Evolutionary conservation across 352 stramenopile genomes (phyloP).

Genomic region (Pseudoperonospora humuli): DNA sequence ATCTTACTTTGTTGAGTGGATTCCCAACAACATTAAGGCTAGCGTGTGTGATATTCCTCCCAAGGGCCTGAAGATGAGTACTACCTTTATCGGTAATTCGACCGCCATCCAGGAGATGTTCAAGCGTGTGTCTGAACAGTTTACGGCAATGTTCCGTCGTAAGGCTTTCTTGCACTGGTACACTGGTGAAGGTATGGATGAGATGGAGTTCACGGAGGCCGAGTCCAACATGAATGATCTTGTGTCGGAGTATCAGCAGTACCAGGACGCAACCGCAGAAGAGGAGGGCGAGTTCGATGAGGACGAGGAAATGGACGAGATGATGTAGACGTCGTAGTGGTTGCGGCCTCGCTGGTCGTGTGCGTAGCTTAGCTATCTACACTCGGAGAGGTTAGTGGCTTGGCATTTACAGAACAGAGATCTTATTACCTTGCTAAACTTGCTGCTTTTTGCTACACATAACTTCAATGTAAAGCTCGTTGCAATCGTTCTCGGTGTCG

Average conservation of each 20-base stretch:
- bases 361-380: slow-evolving; percentile 62
- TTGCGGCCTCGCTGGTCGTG: slow-evolving; percentile 35
- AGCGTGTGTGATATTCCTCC: slow-evolving; percentile 99
- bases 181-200: slow-evolving; percentile 99
- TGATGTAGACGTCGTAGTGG: slow-evolving; percentile 74
- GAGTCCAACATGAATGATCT: slow-evolving; percentile 99
- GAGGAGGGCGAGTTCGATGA: slow-evolving; percentile 97
- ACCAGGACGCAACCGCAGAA: slow-evolving; percentile 99
- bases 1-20: slow-evolving; percentile 99
- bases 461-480: slow-evolving; percentile 7
- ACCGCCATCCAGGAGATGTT: slow-evolving; percentile 99
- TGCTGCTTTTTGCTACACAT: slow-evolving; percentile 13
- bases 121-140: slow-evolving; percentile 99
- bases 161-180: slow-evolving; percentile 99
- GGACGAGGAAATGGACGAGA: slow-evolving; percentile 91
- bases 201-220: slow-evolving; percentile 99
- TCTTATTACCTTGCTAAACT: slow-evolving; percentile 52
- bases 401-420: slow-evolving; percentile 51
- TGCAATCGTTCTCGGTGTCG: not conserved
- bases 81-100: slow-evolving; percentile 98
- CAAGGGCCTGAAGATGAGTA: slow-evolving; percentile 97
- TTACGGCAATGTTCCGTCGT: slow-evolving; percentile 99
- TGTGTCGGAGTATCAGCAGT: slow-evolving; percentile 99
- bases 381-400: slow-evolving; percentile 44
- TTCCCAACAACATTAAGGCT: slow-evolving; percentile 99